Conservation (phyloP, 2,329 filamentous ascomycete species). For the Aspergillus ochraceus region DNA sequence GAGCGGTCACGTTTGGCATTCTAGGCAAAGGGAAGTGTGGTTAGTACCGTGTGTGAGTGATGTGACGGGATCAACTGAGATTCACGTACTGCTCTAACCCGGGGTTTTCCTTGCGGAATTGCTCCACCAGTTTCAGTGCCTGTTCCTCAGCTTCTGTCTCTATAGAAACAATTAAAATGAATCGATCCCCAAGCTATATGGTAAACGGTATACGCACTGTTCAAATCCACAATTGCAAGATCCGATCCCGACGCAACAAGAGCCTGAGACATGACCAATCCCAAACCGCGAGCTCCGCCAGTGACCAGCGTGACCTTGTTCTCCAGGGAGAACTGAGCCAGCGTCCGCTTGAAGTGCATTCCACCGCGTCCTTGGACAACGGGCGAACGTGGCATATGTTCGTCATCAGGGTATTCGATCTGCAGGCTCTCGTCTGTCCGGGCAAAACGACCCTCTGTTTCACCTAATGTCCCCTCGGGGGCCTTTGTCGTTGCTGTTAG, state of each 20-base stretch:
- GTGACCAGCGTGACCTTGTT: slow-evolving; percentile 82
- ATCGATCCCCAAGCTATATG: background rate
- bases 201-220: slow-evolving; percentile 69
- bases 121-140: slow-evolving; percentile 69
- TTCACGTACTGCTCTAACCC: slow-evolving; percentile 62
- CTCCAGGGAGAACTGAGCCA: slow-evolving; percentile 83
- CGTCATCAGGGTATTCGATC: slow-evolving; percentile 75
- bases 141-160: slow-evolving; percentile 82
- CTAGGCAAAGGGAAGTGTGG: slow-evolving; percentile 39
- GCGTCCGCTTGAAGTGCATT: slow-evolving; percentile 78
- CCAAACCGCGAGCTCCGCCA: slow-evolving; percentile 83
- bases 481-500: slow-evolving; percentile 32
- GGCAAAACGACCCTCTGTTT: slow-evolving; percentile 67
- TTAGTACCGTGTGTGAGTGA: background rate
- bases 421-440: slow-evolving; percentile 77
- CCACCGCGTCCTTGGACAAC: slow-evolving; percentile 76
- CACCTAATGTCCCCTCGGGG: slow-evolving; percentile 29
- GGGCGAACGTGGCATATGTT: slow-evolving; percentile 68
- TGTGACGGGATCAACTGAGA: background rate
- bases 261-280: slow-evolving; percentile 89
- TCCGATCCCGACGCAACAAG: slow-evolving; percentile 85
- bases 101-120: slow-evolving; percentile 78
- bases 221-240: slow-evolving; percentile 89
- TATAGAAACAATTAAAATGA: slow-evolving; percentile 37
- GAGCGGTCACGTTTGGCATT: slow-evolving; percentile 80